phyloP scores from a whole-genome alignment of 2,329 filamentous ascomycete species.

The Pseudopyricularia cyperi region DNA sequence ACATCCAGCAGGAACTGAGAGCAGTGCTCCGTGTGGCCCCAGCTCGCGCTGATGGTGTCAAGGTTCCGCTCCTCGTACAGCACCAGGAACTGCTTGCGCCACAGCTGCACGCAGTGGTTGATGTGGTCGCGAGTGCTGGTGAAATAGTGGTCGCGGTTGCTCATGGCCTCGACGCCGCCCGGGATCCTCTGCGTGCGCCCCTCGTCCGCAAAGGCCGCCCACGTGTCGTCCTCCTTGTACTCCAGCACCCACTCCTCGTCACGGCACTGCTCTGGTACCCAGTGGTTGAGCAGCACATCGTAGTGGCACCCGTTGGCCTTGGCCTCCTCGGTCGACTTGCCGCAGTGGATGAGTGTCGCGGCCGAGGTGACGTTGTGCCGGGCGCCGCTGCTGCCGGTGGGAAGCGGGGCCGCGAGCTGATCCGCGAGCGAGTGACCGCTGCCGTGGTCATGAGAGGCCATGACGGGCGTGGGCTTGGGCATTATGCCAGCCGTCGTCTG shows the following conservation, averaged over 20 bases:
- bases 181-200: conserved; percentile 9
- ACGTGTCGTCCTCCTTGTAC: conserved; percentile 13
- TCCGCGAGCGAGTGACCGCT: not conserved
- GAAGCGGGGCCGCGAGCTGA: not conserved
- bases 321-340: conserved; percentile 7
- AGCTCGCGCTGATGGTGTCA: conserved; percentile 11
- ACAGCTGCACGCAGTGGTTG: conserved; percentile 14
- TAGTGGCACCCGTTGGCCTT: conserved; percentile 5
- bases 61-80: conserved; percentile 10
- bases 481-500: not conserved
- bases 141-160: conserved; percentile 10
- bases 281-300: conserved; percentile 7
- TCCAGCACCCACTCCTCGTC: conserved; percentile 12
- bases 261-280: conserved; percentile 5
- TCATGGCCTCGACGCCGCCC: conserved; percentile 9
- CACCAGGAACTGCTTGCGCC: conserved; percentile 13
- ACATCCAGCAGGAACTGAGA: conserved; percentile 14
- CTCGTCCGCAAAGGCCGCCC: conserved; percentile 12
- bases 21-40: conserved; percentile 14
- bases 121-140: conserved; percentile 12
- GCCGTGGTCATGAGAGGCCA: not conserved
- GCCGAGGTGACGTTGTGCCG: conserved; percentile 1
- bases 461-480: not conserved
- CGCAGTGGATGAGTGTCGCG: conserved; percentile 2
- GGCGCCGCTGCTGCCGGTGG: not conserved